phyloP scores from a whole-genome alignment of 768 basidiomycete species.

The Trametes punicea region DNA sequence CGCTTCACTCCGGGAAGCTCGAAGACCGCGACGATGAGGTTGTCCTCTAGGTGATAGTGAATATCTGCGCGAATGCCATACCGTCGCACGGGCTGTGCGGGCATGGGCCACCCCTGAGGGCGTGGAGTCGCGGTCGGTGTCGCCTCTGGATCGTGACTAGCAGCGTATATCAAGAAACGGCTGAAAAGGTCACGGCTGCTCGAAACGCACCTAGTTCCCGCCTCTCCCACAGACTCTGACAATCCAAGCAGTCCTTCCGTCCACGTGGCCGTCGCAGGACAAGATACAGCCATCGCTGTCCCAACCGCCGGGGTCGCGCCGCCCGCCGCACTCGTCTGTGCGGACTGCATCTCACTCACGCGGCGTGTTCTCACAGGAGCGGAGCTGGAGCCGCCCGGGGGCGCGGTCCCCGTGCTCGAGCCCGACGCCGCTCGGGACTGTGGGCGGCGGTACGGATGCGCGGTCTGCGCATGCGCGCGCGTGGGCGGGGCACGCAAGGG shows the following conservation, averaged over 20 bases:
- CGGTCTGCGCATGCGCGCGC: slow-evolving; percentile 14
- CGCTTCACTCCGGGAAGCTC: slow-evolving; percentile 69
- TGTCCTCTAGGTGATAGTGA: slow-evolving; percentile 49
- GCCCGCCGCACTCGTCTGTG: slow-evolving; percentile 10
- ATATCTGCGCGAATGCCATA: slow-evolving; percentile 59
- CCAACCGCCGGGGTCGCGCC: slow-evolving; percentile 6
- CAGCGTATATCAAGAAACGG: slow-evolving; percentile 13
- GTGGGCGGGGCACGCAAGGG: slow-evolving; percentile 12
- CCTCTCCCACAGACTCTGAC: neutral
- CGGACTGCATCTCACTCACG: slow-evolving; percentile 19
- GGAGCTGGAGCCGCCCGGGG: neutral
- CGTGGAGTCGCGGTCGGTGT: slow-evolving; percentile 5
- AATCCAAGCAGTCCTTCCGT: slow-evolving; percentile 11
- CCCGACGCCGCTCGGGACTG: slow-evolving; percentile 16
- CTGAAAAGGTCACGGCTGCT: neutral
- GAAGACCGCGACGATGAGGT: slow-evolving; percentile 54
- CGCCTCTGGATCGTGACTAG: slow-evolving; percentile 2
- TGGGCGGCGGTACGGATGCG: slow-evolving; percentile 23
- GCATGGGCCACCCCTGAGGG: neutral
- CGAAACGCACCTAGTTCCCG: slow-evolving; percentile 10
- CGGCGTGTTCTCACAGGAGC: slow-evolving; percentile 21
- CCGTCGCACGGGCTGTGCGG: slow-evolving; percentile 22
- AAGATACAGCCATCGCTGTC: slow-evolving; percentile 18
- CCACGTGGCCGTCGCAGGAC: slow-evolving; percentile 20
- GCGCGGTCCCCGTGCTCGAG: slow-evolving; percentile 6